phyloP scores from a whole-genome alignment of 495 filamentous ascomycete species.

The Aspergillus sclerotioniger region DNA sequence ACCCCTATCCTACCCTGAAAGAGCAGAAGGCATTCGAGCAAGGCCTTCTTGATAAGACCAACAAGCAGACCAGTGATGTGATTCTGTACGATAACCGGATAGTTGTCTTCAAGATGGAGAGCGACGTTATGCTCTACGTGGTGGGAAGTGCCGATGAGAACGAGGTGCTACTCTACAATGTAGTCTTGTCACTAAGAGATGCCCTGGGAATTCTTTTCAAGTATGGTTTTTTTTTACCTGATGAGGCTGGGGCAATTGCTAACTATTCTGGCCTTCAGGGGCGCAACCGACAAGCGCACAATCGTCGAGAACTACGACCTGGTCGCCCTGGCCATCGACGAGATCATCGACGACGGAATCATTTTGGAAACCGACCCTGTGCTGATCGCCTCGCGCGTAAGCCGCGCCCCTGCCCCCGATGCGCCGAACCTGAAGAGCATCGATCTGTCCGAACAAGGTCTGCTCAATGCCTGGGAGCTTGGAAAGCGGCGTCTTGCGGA shows the following conservation, averaged over 20 bases:
- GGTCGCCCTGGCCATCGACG: slow-evolving; percentile 88
- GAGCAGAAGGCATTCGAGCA: slow-evolving; percentile 96
- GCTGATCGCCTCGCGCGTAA: slow-evolving; percentile 85
- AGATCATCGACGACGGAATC: slow-evolving; percentile 94
- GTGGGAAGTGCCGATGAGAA: slow-evolving; percentile 92
- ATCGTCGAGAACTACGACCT: slow-evolving; percentile 97
- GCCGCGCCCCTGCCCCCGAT: slow-evolving; percentile 87
- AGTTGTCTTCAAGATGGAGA: slow-evolving; percentile 96
- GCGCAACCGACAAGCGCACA: slow-evolving; percentile 94
- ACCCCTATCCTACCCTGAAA: slow-evolving; percentile 86
- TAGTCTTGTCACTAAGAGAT: slow-evolving; percentile 84
- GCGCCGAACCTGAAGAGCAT: slow-evolving; percentile 83
- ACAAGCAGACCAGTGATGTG: slow-evolving; percentile 90
- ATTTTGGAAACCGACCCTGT: slow-evolving; percentile 96
- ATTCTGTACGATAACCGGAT: slow-evolving; percentile 94
- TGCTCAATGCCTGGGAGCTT: slow-evolving; percentile 93
- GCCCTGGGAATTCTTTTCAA: slow-evolving; percentile 89
- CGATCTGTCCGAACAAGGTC: slow-evolving; percentile 92
- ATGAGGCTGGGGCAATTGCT: slow-evolving; percentile 6
- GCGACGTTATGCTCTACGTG: slow-evolving; percentile 95
- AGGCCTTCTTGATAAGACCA: slow-evolving; percentile 91
- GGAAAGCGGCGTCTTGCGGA: slow-evolving; percentile 90
- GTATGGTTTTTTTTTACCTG: slow-evolving; percentile 47
- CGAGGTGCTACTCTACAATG: slow-evolving; percentile 93
- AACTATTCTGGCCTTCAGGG: slow-evolving; percentile 48